A percentile compares a stretch with the other conserved stretches of the same genome.
Conservation (phyloP, 78 protist genomes). For the Cavenderia fasciculata region DNA sequence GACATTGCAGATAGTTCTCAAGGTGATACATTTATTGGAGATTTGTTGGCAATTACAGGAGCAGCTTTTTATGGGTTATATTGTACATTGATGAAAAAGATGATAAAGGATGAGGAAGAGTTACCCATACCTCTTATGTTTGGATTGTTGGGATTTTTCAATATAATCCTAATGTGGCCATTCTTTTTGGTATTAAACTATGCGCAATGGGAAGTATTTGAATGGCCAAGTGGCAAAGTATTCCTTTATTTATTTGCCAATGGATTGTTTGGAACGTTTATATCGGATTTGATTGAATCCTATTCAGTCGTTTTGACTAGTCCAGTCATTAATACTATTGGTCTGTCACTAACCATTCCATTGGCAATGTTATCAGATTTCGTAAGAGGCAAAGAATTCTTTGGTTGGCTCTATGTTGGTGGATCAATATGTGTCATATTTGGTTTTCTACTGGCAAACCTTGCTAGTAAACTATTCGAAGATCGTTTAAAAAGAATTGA, state of each 20-base stretch:
- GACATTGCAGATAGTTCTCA: slow-evolving; percentile 15
- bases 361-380: slow-evolving; percentile 64
- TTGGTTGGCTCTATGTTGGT: slow-evolving; percentile 32
- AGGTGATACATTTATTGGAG: slow-evolving; percentile 33
- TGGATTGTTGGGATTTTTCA: slow-evolving; percentile 51
- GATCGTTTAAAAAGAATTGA: not conserved
- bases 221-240: slow-evolving; percentile 14
- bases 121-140: slow-evolving; percentile 73
- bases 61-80: slow-evolving; percentile 63
- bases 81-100: slow-evolving; percentile 41
- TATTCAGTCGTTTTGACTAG: slow-evolving; percentile 57
- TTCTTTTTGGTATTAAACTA: slow-evolving; percentile 21
- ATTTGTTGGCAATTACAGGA: slow-evolving; percentile 33
- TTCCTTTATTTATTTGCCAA: slow-evolving; percentile 20
- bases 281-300: slow-evolving; percentile 52
- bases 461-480: slow-evolving; percentile 23
- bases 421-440: slow-evolving; percentile 18
- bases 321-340: slow-evolving; percentile 52
- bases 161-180: slow-evolving; percentile 53
- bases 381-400: not conserved
- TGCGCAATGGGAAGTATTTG: slow-evolving; percentile 19
- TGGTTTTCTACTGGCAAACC: slow-evolving; percentile 40
- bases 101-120: slow-evolving; percentile 24
- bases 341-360: slow-evolving; percentile 61
- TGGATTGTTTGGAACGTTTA: slow-evolving; percentile 65